A percentile compares a stretch with the other conserved stretches of the same genome.
Evolutionary conservation across 495 filamentous ascomycete genomes (phyloP).

Genomic region (Poronia punctata): DNA sequence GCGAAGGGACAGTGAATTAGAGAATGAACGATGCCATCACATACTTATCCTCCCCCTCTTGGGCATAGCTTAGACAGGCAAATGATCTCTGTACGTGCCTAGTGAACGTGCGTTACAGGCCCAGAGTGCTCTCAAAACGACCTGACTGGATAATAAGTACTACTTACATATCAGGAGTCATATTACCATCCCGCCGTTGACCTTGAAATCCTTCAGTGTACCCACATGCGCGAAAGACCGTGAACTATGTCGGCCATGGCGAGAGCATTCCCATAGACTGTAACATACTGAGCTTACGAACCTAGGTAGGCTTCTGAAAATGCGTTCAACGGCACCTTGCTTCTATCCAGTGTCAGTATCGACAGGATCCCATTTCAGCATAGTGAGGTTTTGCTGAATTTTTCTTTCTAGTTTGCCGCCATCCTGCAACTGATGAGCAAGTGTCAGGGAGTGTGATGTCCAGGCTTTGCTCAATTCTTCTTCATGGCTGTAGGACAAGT

Average conservation of each 20-base stretch:
- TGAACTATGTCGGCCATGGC: too few relatives aligned
- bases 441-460: conserved; percentile 56
- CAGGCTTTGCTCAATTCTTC: conserved; percentile 54
- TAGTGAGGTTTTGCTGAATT: conserved; percentile 48
- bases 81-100: too few relatives aligned
- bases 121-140: too few relatives aligned
- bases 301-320: neutral
- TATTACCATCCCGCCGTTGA: too few relatives aligned
- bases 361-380: conserved; percentile 38
- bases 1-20: neutral
- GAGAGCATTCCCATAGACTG: too few relatives aligned
- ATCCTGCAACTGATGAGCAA: conserved; percentile 52
- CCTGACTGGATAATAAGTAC: too few relatives aligned
- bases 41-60: neutral
- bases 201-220: too few relatives aligned
- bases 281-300: too few relatives aligned
- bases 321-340: neutral
- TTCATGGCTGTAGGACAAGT: conserved; percentile 54
- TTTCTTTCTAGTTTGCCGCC: conserved; percentile 42
- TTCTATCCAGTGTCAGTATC: neutral
- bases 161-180: too few relatives aligned
- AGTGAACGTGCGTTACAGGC: too few relatives aligned
- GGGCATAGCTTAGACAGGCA: neutral
- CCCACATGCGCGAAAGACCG: too few relatives aligned
- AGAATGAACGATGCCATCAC: neutral